These are phyloP conservation scores for Penicillium longicatenatum DNA, from an alignment of 495 filamentous ascomycete species.

Conservation along the genomic window DNA sequence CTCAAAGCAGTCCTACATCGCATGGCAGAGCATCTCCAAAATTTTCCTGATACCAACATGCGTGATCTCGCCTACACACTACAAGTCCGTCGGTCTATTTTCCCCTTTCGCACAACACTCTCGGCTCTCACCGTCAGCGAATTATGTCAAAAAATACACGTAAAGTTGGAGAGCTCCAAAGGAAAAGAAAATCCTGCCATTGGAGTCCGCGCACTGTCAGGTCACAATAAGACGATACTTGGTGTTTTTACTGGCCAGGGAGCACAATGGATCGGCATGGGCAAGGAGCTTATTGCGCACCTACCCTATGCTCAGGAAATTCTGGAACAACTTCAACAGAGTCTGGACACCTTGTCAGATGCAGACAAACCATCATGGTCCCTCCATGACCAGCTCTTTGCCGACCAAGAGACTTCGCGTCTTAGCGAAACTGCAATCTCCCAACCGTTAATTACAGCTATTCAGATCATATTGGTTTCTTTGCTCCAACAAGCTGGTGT, in stretches of 20 bases:
- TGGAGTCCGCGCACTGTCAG: neutral
- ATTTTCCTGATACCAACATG: neutral
- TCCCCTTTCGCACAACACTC: neutral
- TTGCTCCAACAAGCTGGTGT: slow-evolving; percentile 17
- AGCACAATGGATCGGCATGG: slow-evolving; percentile 42
- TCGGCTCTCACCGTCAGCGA: neutral
- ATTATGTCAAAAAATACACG: neutral
- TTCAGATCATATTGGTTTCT: slow-evolving; percentile 31
- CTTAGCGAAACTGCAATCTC: slow-evolving; percentile 33
- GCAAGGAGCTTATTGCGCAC: slow-evolving; percentile 31
- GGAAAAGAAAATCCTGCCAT: slow-evolving; percentile 3
- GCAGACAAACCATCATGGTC: slow-evolving; percentile 14
- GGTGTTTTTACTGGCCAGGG: slow-evolving; percentile 50
- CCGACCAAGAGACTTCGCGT: slow-evolving; percentile 3
- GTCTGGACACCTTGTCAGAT: neutral
- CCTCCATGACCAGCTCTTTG: slow-evolving; percentile 14
- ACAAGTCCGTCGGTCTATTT: neutral
- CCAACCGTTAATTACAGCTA: slow-evolving; percentile 40
- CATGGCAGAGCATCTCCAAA: neutral
- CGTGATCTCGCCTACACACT: slow-evolving; percentile 1
- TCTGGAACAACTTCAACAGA: neutral
- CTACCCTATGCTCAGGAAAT: neutral
- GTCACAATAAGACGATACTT: neutral
- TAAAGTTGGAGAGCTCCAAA: slow-evolving; percentile 7
- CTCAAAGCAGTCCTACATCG: neutral